Evolutionary conservation across 257 asterid genomes (phyloP).

Genomic region (Jacaranda copaia): DNA sequence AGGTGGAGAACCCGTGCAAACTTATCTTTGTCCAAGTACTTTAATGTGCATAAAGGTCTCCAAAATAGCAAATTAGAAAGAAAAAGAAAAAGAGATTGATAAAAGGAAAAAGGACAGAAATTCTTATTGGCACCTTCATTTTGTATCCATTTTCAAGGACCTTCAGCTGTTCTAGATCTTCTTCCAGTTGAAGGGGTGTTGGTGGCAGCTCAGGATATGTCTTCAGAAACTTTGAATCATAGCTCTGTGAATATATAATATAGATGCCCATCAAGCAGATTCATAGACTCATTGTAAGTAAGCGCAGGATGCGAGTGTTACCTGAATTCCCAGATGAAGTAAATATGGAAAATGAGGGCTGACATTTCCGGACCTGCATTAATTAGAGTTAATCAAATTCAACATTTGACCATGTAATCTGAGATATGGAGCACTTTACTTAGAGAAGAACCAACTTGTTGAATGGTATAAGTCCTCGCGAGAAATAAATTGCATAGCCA

Average conservation of each 20-base stretch:
- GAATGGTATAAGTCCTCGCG: slow-evolving; percentile 81
- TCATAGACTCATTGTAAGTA: background rate
- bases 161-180: slow-evolving; percentile 94
- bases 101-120: slow-evolving; percentile 17
- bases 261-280: background rate
- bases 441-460: slow-evolving; percentile 67
- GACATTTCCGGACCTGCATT: slow-evolving; percentile 69
- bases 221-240: slow-evolving; percentile 77
- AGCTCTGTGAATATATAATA: slow-evolving; percentile 61
- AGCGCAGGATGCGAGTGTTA: slow-evolving; percentile 25
- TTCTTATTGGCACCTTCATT: slow-evolving; percentile 69
- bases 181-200: slow-evolving; percentile 92
- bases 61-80: no score
- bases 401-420: slow-evolving; percentile 9
- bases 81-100: background rate
- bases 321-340: slow-evolving; percentile 96
- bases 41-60: no score
- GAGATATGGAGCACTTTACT: background rate
- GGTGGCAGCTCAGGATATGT: slow-evolving; percentile 72
- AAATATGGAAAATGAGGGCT: slow-evolving; percentile 78
- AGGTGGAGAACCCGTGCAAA: background rate
- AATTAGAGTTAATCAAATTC: slow-evolving; percentile 3
- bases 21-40: no score
- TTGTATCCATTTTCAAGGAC: slow-evolving; percentile 95
- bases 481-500: slow-evolving; percentile 87